These are phyloP conservation scores for Aspergillus spinulosporus DNA, from an alignment of 2,329 filamentous ascomycete genomes.

Conservation along the genomic window DNA sequence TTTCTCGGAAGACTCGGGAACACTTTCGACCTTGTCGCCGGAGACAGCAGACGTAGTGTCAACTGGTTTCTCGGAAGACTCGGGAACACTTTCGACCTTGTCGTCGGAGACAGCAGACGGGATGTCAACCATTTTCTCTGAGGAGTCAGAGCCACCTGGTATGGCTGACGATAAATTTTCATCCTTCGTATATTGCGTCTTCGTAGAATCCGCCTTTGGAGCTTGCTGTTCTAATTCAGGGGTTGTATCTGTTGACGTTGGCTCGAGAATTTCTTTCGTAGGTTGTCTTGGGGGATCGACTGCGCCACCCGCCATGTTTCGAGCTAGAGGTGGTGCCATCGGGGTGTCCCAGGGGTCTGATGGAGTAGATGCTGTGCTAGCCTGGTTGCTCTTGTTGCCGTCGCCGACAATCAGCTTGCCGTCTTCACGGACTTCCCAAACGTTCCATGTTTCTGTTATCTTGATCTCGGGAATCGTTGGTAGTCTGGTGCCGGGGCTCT, in stretches of 20 bases:
- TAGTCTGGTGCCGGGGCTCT: slow-evolving; percentile 52
- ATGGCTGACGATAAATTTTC: not conserved
- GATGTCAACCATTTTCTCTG: not conserved
- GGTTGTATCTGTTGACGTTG: not conserved
- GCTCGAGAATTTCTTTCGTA: slow-evolving; percentile 1
- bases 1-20: no score
- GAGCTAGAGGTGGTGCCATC: slow-evolving; percentile 34
- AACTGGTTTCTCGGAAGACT: not conserved
- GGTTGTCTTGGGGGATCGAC: slow-evolving; percentile 30
- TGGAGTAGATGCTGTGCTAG: slow-evolving; percentile 14
- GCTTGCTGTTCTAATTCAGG: not conserved
- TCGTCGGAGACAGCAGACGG: slow-evolving; percentile 18
- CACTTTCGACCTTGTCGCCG: slow-evolving; percentile 18
- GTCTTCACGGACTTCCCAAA: slow-evolving; percentile 41
- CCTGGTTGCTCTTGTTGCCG: slow-evolving; percentile 19
- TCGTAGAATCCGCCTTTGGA: not conserved
- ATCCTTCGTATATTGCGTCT: not conserved
- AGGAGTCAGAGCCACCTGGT: not conserved
- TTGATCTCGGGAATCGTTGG: slow-evolving; percentile 40
- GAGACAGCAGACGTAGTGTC: slow-evolving; percentile 17
- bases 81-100: slow-evolving; percentile 16
- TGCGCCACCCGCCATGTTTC: slow-evolving; percentile 37
- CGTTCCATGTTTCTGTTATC: slow-evolving; percentile 42
- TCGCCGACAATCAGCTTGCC: slow-evolving; percentile 37
- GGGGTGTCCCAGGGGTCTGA: slow-evolving; percentile 19